phyloP scores from a whole-genome alignment of 495 filamentous ascomycete genomes.

The Neurospora sp. region DNA sequence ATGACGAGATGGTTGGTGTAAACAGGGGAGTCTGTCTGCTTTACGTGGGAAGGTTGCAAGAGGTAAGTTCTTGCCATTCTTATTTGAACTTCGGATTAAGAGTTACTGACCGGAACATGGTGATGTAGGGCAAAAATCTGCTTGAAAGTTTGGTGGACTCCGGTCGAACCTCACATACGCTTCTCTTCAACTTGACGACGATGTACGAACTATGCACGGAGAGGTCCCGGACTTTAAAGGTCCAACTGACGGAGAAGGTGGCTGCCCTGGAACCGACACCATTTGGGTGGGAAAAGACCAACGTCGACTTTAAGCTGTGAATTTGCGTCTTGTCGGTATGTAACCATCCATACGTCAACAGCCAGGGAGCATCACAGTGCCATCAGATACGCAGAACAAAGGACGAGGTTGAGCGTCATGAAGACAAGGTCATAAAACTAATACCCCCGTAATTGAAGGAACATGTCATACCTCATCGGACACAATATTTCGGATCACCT shows the following conservation, averaged over 20 bases:
- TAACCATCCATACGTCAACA: background rate
- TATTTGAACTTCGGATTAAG: background rate
- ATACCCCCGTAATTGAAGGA: background rate
- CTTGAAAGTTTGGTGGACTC: conserved; percentile 54
- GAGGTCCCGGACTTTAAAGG: conserved; percentile 55
- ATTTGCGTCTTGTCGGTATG: background rate
- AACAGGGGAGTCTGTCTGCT: conserved; percentile 77
- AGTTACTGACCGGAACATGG: conserved; percentile 6
- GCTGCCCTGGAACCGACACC: conserved; percentile 38
- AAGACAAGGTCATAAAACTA: background rate
- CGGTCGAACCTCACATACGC: conserved; percentile 55
- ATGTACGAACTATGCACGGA: conserved; percentile 90
- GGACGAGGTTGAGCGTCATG: background rate
- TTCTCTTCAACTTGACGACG: conserved; percentile 83
- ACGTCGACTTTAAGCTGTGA: conserved; percentile 72
- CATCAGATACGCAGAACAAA: background rate
- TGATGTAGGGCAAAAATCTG: conserved; percentile 43
- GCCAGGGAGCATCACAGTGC: background rate
- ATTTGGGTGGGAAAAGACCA: conserved; percentile 58
- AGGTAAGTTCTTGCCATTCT: conserved; percentile 40
- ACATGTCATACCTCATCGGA: background rate
- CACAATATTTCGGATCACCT: background rate
- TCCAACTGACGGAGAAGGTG: conserved; percentile 56
- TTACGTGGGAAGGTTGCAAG: conserved; percentile 64
- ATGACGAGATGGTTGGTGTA: conserved; percentile 55